Evolutionary conservation across 2,329 filamentous ascomycete genomes (phyloP), one percentile per base, ranked within the genome.

Genomic region (Colletotrichum sp.): DNA sequence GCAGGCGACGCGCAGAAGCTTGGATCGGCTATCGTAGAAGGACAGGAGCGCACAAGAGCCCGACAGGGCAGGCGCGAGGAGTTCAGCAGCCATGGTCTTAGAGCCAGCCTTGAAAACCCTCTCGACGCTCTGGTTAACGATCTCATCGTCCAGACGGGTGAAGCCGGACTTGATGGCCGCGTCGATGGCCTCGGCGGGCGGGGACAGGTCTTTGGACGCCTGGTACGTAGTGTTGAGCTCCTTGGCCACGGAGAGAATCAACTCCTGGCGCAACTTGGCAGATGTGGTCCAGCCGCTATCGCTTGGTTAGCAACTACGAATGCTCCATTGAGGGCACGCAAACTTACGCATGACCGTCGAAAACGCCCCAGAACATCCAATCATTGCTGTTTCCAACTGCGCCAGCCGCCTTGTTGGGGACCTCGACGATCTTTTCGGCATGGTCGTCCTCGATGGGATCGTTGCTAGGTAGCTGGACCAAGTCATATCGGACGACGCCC

Each of bases 301-400:
- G 10, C 73, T 80, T 34, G 80, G 74, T 76, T 52, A 68, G 49
- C 26, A 55, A 16, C 2, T 32, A 21, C 21, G 18, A 30, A 18
- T 13, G 6, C 5, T 15, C 30, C 26, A 16, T 39, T n/a, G 9
- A 16, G 18, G 13, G 21, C 28, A 9, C 18, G 21, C 8, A 7
- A 49, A 71, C 91, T 85, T 88, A 96, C 95, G 95, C 95, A 85
- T 99, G 97, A 1, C 97, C 97, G 83, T 99, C 97, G 85, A 99
- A 99, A 21, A 99, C 96, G 74, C 96, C 97, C 97, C 98, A 99
- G 85, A 99, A 99, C 96, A 99, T 99, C 97, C 97, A 99, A 85
- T 99, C 98, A 77, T 91, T 95, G 75, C 89, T 92, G 21, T 90
- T 89, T 49, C 89, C 84, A 39, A 83, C 80, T 26, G 82, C 80